Percentiles rank a stretch among this genome's conserved stretches.
phyloP scores from a whole-genome alignment of 83 land plant species.

The Picea abies region DNA sequence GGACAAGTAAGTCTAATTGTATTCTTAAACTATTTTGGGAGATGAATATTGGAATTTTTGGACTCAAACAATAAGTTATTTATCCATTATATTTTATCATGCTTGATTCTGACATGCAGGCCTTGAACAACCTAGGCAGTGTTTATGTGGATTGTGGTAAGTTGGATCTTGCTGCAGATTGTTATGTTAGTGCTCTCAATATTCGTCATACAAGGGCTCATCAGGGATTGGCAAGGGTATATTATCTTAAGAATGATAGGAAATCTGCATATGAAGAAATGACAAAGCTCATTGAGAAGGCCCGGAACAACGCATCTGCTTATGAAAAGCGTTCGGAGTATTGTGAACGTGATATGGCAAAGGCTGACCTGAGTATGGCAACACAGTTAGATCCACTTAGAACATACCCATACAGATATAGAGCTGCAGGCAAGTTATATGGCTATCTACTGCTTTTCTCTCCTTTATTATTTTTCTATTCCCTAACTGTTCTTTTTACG shows the following conservation, averaged over 20 bases:
- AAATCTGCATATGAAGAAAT: conserved; percentile 96
- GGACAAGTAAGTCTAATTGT: conserved; percentile 68
- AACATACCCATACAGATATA: conserved; percentile 96
- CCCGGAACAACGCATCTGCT: conserved; percentile 93
- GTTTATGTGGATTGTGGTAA: conserved; percentile 89
- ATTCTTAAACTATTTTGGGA: conserved; percentile 6
- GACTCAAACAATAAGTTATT: neutral
- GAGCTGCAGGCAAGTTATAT: conserved; percentile 87
- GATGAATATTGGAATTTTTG: neutral
- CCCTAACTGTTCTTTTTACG: too few species aligned
- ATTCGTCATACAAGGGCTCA: conserved; percentile 98
- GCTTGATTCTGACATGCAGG: conserved; percentile 44
- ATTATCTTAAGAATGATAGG: conserved; percentile 76
- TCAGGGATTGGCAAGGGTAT: conserved; percentile 96
- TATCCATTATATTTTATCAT: neutral
- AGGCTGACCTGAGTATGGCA: conserved; percentile 89
- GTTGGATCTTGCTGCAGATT: conserved; percentile 82
- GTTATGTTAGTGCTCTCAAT: conserved; percentile 85
- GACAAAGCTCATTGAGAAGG: conserved; percentile 98
- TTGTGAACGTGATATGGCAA: conserved; percentile 88
- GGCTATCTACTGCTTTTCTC: too few species aligned
- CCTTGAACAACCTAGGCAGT: conserved; percentile 90
- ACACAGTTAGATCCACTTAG: conserved; percentile 90
- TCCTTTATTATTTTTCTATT: too few species aligned
- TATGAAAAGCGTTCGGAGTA: conserved; percentile 98